These are phyloP conservation scores for Berkeleyomyces basicola DNA, from an alignment of 2,329 filamentous ascomycete species.

Conservation along the genomic window DNA sequence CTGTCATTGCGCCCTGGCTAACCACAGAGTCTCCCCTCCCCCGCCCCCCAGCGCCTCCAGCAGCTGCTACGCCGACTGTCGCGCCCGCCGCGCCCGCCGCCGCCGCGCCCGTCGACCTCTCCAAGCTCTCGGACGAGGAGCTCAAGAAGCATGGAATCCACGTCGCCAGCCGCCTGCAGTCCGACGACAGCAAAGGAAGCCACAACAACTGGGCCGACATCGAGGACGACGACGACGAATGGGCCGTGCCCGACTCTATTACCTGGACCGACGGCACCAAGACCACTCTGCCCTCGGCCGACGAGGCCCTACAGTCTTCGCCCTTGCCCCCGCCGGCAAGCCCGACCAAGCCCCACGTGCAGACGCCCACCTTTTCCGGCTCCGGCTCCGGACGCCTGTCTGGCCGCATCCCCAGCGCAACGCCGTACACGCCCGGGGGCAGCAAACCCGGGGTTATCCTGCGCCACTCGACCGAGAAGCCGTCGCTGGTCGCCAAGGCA, in stretches of 20 bases:
- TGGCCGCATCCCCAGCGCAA: neutral
- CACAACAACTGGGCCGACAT: slow-evolving; percentile 82
- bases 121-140: slow-evolving; percentile 75
- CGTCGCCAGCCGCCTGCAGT: slow-evolving; percentile 60
- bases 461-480: slow-evolving; percentile 50
- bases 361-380: slow-evolving; percentile 24
- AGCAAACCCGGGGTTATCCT: slow-evolving; percentile 43
- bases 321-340: slow-evolving; percentile 15
- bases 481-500: slow-evolving; percentile 56
- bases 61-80: slow-evolving; percentile 20
- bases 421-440: neutral
- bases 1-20: neutral
- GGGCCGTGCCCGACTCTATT: slow-evolving; percentile 60
- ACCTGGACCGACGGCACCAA: slow-evolving; percentile 84
- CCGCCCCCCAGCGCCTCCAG: slow-evolving; percentile 12
- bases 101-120: slow-evolving; percentile 50
- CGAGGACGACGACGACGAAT: slow-evolving; percentile 76
- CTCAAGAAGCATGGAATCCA: slow-evolving; percentile 77
- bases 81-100: slow-evolving; percentile 20
- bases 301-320: slow-evolving; percentile 18
- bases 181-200: slow-evolving; percentile 50
- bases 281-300: slow-evolving; percentile 50
- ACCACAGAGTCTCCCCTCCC: neutral
- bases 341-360: slow-evolving; percentile 18
- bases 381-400: slow-evolving; percentile 5